Evolutionary conservation across 106 monocot genomes (phyloP).

Genomic region (Gastrodia elata): DNA sequence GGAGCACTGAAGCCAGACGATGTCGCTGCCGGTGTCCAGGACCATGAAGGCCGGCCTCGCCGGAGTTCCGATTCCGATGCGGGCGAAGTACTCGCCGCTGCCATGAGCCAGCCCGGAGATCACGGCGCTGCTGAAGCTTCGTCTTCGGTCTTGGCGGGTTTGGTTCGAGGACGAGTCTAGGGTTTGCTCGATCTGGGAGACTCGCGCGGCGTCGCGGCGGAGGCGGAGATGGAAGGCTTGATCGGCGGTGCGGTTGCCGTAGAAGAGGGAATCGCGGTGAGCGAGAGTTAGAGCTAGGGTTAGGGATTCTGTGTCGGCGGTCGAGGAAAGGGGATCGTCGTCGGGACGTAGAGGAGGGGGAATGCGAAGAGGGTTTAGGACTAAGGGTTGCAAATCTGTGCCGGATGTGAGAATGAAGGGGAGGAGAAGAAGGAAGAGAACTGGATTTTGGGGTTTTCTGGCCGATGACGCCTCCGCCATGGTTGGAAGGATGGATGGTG

Average conservation of each 20-base stretch:
- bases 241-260: conserved; percentile 15
- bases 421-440: conserved; percentile 14
- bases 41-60: conserved; percentile 27
- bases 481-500: no score
- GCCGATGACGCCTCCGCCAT: not conserved
- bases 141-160: not conserved
- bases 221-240: conserved; percentile 26
- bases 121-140: conserved; percentile 35
- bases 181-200: conserved; percentile 8
- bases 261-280: conserved; percentile 28
- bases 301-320: not conserved
- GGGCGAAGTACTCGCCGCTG: conserved; percentile 80
- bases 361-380: conserved; percentile 5
- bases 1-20: conserved; percentile 71
- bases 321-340: conserved; percentile 12
- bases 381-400: conserved; percentile 6
- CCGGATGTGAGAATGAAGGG: conserved; percentile 8
- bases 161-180: conserved; percentile 3
- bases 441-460: not conserved
- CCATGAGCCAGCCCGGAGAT: conserved; percentile 56
- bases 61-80: conserved; percentile 59
- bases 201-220: conserved; percentile 23
- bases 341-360: not conserved
- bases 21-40: conserved; percentile 80
- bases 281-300: conserved; percentile 8